Evolutionary conservation across 495 filamentous ascomycete genomes (phyloP).

Genomic region (Penicillium coffeae): DNA sequence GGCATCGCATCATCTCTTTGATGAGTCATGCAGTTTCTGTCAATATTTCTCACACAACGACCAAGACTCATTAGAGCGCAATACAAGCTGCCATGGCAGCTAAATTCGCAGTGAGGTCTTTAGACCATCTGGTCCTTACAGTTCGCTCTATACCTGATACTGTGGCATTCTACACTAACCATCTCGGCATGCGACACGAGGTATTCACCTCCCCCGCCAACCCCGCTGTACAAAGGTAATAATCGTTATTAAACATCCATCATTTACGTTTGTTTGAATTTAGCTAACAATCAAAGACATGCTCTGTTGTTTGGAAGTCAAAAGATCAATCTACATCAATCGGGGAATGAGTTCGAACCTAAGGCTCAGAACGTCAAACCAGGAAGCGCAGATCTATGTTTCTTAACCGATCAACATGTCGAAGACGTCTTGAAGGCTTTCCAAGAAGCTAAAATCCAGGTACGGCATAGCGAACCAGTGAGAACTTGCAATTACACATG

Average conservation of each 20-base stretch:
- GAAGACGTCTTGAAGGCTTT: constrained; percentile 33
- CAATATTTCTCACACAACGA: no score
- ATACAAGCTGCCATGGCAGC: no score
- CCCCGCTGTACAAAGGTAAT: constrained; percentile 27
- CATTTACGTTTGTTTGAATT: background rate
- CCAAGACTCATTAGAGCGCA: no score
- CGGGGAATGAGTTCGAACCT: constrained; percentile 52
- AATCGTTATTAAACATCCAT: background rate
- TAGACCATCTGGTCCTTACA: constrained; percentile 54
- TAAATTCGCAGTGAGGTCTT: constrained; percentile 33
- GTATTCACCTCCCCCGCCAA: constrained; percentile 36
- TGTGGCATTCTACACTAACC: constrained; percentile 44
- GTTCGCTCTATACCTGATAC: constrained; percentile 42
- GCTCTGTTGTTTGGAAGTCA: constrained; percentile 48
- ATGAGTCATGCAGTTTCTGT: no score
- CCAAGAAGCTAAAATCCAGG: constrained; percentile 35
- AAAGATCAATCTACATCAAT: constrained; percentile 54
- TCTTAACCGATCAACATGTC: constrained; percentile 44
- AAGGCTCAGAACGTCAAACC: constrained; percentile 45
- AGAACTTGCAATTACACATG: background rate
- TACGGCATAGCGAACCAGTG: constrained; percentile 1
- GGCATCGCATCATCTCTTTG: no score
- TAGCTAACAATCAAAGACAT: constrained; percentile 23
- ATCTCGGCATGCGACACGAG: constrained; percentile 49
- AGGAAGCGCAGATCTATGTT: constrained; percentile 53